Percentiles rank a stretch among this genome's conserved stretches.
Conservation (phyloP, 768 basidiomycete genomes). For the Auricularia auricula-judae region DNA sequence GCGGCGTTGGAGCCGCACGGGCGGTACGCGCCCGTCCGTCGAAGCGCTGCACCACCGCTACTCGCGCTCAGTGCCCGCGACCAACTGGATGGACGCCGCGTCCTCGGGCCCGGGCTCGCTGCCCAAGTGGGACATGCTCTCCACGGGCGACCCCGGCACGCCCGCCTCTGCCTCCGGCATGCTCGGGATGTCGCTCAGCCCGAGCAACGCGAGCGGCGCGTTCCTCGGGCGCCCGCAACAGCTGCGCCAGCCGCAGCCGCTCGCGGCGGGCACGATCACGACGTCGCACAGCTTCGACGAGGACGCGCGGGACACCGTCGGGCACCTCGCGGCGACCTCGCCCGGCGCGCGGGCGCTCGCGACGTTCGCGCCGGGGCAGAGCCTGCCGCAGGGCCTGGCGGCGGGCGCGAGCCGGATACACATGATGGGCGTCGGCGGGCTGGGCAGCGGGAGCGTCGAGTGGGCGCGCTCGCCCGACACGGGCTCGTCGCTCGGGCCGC, state of each 20-base stretch:
- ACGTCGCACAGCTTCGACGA: background rate
- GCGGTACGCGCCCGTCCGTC: conserved; percentile 12
- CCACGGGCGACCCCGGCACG: background rate
- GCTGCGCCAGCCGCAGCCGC: background rate
- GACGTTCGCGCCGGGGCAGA: conserved; percentile 82
- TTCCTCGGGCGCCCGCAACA: conserved; percentile 66
- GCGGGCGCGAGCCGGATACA: conserved; percentile 88
- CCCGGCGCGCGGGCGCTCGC: conserved; percentile 74
- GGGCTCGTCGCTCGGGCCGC: conserved; percentile 9
- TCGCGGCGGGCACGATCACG: background rate
- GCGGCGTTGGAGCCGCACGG: conserved; percentile 71
- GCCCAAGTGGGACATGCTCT: background rate
- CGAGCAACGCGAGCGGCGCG: conserved; percentile 73
- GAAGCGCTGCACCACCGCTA: conserved; percentile 50
- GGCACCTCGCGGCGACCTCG: conserved; percentile 8
- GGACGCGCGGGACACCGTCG: background rate
- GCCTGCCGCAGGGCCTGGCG: conserved; percentile 83
- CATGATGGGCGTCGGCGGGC: conserved; percentile 37
- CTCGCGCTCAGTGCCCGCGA: conserved; percentile 72
- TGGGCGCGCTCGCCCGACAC: conserved; percentile 19
- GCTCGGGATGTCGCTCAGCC: conserved; percentile 35
- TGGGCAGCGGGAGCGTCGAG: conserved; percentile 5
- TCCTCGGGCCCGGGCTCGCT: background rate
- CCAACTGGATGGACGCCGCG: conserved; percentile 45
- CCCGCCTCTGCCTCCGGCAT: background rate